Conservation (phyloP, 2,329 filamentous ascomycete genomes). For the Trichoderma aggressivum region DNA sequence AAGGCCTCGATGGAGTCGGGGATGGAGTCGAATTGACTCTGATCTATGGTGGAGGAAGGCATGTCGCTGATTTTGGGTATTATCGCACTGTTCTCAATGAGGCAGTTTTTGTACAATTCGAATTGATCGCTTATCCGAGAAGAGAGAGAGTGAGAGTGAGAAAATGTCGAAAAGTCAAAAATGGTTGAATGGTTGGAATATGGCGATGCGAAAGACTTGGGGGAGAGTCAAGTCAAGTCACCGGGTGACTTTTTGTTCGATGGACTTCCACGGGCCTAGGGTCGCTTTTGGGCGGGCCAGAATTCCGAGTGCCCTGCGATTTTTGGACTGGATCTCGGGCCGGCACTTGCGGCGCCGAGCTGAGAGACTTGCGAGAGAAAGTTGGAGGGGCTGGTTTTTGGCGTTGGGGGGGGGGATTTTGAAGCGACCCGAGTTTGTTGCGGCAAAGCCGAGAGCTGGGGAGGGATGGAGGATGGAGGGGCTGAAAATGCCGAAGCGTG, state of each 20-base stretch:
- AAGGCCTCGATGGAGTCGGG: slow-evolving; percentile 62
- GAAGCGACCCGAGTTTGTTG: not conserved
- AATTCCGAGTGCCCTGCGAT: not conserved
- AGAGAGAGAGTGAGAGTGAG: not conserved
- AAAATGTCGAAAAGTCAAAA: not conserved
- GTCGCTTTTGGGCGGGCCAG: not conserved
- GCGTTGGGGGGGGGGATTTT: not conserved
- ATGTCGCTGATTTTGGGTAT: slow-evolving; percentile 32
- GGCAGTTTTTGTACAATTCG: not conserved
- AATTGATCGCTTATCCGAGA: not conserved
- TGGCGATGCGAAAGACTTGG: not conserved
- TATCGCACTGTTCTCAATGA: not conserved
- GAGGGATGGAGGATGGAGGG: not conserved
- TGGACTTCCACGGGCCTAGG: slow-evolving; percentile 4
- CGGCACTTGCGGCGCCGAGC: slow-evolving; percentile 1
- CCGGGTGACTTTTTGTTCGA: not conserved
- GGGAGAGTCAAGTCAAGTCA: not conserved
- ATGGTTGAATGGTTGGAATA: not conserved
- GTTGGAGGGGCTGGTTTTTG: not conserved
- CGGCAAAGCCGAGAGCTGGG: not conserved
- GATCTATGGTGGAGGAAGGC: slow-evolving; percentile 49
- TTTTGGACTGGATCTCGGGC: not conserved
- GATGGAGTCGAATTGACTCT: slow-evolving; percentile 60
- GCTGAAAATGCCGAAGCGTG: not conserved
- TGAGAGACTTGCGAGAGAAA: not conserved